Base-by-base conservation (phyloP, 1,284 basidiomycete species). In the Papiliotrema flavescens region DNA sequence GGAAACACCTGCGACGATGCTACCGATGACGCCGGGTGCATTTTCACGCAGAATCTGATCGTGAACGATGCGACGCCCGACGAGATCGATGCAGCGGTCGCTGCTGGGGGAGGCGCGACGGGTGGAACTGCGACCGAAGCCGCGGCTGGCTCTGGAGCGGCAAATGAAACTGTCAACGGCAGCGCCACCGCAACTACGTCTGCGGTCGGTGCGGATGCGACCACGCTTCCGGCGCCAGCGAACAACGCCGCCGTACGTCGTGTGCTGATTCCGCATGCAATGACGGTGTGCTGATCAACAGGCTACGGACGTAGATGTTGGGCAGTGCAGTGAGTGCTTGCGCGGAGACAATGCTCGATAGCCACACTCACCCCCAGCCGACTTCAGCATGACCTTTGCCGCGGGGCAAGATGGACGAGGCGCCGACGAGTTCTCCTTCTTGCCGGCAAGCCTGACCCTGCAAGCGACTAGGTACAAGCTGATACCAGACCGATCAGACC, bases 41-140 rank as follows among this genome's bases (percentile, higher is more conserved):
- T 85, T 62, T 80, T 84, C 75, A 81, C 83, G 0, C 79, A 83
- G 71, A 84, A 84, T 68, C 76, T 84, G 40, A 69, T 82, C n/a
- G 80, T 82, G 6, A 56, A 70, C 3, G 85, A 85, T 63, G 84
- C 83, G 0, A 83, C 84, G 7, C 79, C 77, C 3, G 84, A 73
- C 24, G 85, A 65, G 53, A 61, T 64, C 40, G 26, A 44, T 32
- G 47, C 55, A 1, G 54, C 57, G 35, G 52, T 52, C 19, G 23
- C 24, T n/a, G 35, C 32, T 41, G 42, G n/a, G 13, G 28, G 15
- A 6, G 47, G 36, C 46, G 24, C 24, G 19, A 34, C 11, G 28
- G 52, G 17, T 28, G 40, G 47, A 20, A 35, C 44, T 32, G 42
- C 49, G 2, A 49, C 8, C 22, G 41, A 24, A 19, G 32, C 47